phyloP scores from a whole-genome alignment of 805 yeast genomes.

The Teunomyces gatunensis region DNA sequence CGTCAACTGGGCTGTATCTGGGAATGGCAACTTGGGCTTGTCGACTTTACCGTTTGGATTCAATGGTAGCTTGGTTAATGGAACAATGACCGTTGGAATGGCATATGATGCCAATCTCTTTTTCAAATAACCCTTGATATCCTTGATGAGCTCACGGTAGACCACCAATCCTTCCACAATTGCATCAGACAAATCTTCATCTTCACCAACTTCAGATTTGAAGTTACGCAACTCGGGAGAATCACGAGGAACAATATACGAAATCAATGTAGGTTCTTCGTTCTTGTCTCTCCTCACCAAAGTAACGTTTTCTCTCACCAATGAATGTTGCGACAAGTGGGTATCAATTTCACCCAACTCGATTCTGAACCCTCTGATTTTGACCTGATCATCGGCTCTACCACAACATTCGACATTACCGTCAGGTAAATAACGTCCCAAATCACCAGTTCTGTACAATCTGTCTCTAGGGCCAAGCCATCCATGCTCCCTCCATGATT shows the following conservation, averaged over 20 bases:
- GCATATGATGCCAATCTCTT: constrained; percentile 91
- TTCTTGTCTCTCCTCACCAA: constrained; percentile 88
- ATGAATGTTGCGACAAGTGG: constrained; percentile 88
- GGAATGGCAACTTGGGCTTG: constrained; percentile 95
- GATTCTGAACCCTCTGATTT: constrained; percentile 97
- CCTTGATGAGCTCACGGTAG: constrained; percentile 73
- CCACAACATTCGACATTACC: constrained; percentile 99
- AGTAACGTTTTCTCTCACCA: constrained; percentile 90
- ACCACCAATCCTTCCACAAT: constrained; percentile 76
- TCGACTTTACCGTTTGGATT: constrained; percentile 99
- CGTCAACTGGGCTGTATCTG: constrained; percentile 81
- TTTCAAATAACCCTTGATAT: constrained; percentile 72
- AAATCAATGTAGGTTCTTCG: constrained; percentile 86
- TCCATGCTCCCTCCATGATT: constrained; percentile 65
- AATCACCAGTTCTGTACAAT: constrained; percentile 93
- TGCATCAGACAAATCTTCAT: constrained; percentile 49
- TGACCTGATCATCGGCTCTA: constrained; percentile 98
- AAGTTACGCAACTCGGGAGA: constrained; percentile 44
- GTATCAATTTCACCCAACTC: constrained; percentile 98
- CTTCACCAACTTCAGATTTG: constrained; percentile 49
- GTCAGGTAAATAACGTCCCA: constrained; percentile 94
- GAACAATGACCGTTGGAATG: constrained; percentile 87
- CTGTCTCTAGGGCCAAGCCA: constrained; percentile 97
- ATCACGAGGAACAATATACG: constrained; percentile 81
- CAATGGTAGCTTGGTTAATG: constrained; percentile 80